Evolutionary conservation across 305 asterid species (phyloP).

Genomic region (Fraxinus albicans): DNA sequence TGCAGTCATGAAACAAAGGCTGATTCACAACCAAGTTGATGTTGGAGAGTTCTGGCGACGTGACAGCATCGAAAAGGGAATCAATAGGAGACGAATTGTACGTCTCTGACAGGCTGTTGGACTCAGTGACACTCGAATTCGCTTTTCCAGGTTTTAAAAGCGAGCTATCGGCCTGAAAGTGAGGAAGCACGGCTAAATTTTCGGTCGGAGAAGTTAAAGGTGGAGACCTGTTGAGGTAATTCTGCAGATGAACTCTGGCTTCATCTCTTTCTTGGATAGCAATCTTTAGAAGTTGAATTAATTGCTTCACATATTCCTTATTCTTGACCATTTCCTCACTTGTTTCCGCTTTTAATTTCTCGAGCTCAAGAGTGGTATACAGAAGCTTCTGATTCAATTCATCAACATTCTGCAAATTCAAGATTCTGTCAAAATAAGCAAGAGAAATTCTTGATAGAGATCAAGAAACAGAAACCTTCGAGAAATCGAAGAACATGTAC

Average conservation of each 20-base stretch:
- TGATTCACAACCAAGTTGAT: slow-evolving; percentile 31
- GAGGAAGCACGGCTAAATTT: slow-evolving; percentile 20
- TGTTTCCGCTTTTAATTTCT: slow-evolving; percentile 55
- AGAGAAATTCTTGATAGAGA: not conserved
- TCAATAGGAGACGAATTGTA: slow-evolving; percentile 51
- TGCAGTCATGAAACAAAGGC: slow-evolving; percentile 27
- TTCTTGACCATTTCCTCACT: slow-evolving; percentile 51
- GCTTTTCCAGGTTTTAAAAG: slow-evolving; percentile 35
- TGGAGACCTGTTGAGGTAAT: slow-evolving; percentile 33
- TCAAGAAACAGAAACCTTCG: not conserved
- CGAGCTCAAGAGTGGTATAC: slow-evolving; percentile 59
- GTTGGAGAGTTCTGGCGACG: slow-evolving; percentile 45
- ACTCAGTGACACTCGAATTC: slow-evolving; percentile 62
- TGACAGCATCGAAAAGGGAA: slow-evolving; percentile 35
- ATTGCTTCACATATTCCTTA: slow-evolving; percentile 47
- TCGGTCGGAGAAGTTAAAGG: slow-evolving; percentile 13
- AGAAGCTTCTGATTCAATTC: slow-evolving; percentile 60
- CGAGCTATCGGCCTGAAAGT: slow-evolving; percentile 30
- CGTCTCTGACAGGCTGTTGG: slow-evolving; percentile 58
- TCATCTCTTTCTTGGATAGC: slow-evolving; percentile 70
- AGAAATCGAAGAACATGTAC: not conserved
- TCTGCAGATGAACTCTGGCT: slow-evolving; percentile 60
- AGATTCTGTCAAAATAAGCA: not conserved
- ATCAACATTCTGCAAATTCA: slow-evolving; percentile 44
- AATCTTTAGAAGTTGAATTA: slow-evolving; percentile 46